These are phyloP conservation scores for Mycena alexandri DNA, from an alignment of 768 basidiomycete genomes.

Conservation along the genomic window DNA sequence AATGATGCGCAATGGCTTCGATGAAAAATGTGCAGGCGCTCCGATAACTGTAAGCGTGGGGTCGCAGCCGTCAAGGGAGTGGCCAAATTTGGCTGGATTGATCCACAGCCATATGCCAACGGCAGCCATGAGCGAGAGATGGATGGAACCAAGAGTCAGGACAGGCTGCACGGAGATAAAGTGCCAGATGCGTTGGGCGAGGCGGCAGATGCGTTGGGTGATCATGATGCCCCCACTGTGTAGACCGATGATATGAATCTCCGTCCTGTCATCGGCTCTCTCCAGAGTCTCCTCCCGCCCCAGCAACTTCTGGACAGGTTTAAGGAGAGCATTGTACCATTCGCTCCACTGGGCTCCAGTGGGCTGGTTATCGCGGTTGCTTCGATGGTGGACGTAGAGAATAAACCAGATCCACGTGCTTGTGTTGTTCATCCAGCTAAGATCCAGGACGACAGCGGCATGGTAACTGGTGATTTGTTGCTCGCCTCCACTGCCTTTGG, in stretches of 20 bases:
- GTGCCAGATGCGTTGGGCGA: neutral
- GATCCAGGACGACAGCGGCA: neutral
- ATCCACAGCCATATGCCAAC: neutral
- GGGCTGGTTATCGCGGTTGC: neutral
- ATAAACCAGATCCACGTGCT: too few species aligned
- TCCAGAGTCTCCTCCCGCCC: too few species aligned
- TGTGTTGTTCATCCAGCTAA: too few species aligned
- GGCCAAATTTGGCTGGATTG: neutral
- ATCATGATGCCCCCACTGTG: neutral
- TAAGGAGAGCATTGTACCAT: too few species aligned
- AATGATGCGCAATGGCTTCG: neutral
- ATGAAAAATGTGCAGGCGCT: neutral
- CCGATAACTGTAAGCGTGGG: neutral
- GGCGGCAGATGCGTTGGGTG: neutral
- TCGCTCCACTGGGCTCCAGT: too few species aligned
- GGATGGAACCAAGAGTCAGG: neutral
- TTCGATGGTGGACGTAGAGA: neutral
- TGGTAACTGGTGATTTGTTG: neutral
- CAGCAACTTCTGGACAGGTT: neutral
- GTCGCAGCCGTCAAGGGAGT: neutral
- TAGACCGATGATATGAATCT: too few species aligned
- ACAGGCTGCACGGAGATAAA: neutral
- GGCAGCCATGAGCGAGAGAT: neutral
- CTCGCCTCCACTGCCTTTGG: neutral
- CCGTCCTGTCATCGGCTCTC: too few species aligned